Evolutionary conservation across 768 basidiomycete species (phyloP), one percentile per base, ranked within the genome.

Genomic region (Pisolithus orientalis): DNA sequence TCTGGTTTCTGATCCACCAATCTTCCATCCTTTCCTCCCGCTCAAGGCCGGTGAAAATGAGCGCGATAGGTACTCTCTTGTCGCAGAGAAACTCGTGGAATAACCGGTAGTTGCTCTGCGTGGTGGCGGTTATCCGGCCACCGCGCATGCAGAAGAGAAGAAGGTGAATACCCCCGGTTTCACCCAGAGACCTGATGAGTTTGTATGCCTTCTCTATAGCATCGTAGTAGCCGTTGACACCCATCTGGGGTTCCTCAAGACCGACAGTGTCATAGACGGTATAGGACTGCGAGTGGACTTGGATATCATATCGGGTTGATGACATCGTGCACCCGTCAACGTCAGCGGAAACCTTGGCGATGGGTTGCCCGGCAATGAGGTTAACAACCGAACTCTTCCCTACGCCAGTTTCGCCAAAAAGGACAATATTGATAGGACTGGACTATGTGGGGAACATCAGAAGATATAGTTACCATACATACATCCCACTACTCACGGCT

Each of bases 21-120:
- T 56, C 45, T 38, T 70, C 69, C 69, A 71, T 65, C 4, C 51
- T 43, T 16, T 5, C 38, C 46, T 70, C 69, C 16, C 59, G 45
- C 56, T 74, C 75, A n/a, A 76, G 66, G 14, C 72, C 70, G 2
- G 72, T 76, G 39, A 76, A 60, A n/a, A 71, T 66, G 11, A 76
- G 57, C 0, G 70, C 63, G 14, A 70, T 65, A 9, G 74, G 75
- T 8, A 77, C 75, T 27, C 57, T 51, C 29, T 58, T 53, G 24
- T 50, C 53, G 51, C 76, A 77, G 29, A 77, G 70, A 25, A 70
- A 65, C 17, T 76, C 68, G 32, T 61, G 57, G 57, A 75, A 74
- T 17, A 76, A 53, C 28, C 59, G 53, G 55, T 73, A 77, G 51
- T 75, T 77, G 56, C 66, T 64, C 47, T 67, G 63, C 39, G 64